Evolutionary conservation across 2,329 filamentous ascomycete species (phyloP), one percentile per base, ranked within the genome.

Genomic region (Calycina marina): DNA sequence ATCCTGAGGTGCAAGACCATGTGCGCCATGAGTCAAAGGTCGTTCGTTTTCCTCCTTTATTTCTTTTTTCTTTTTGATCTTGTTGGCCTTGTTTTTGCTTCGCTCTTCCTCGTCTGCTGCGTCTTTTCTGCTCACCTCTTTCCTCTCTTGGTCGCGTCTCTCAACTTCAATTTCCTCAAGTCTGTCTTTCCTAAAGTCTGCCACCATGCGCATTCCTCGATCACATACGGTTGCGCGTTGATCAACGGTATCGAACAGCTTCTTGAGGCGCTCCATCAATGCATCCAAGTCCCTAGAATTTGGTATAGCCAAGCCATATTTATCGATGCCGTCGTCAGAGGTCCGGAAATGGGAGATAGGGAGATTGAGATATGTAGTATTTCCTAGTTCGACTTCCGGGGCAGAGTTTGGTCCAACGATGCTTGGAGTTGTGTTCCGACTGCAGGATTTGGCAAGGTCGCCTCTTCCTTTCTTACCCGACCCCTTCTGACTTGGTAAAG

Each of bases 51-150:
- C 66, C 40, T 80, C 72, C 37, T 62, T 62, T 5, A 69, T 61
- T 14, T 77, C 80, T 57, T 84, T 85, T 52, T 80, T 75, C 61
- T 82, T 85, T 64, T 82, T 85, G 42, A 78, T 67, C 54, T 86
- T 85, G 14, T 63, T 58, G 25, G 56, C 58, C 50, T 70, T 68
- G n/a, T 42, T 44, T 47, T 70, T 49, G 16, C 54, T 56, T 51
- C 51, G 61, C 46, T 62, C 62, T 37, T 58, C 56, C 35, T 60
- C 53, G 40, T 70, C 60, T 52, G 67, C 56, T 49, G 51, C 32
- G 58, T 59, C 48, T 65, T 62, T 43, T 34, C 45, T 50, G 26
- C 42, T 22, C 18, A 43, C 41, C 15, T 45, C 47, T 28, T 51
- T 49, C 2, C 32, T 33, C 22, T 68, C 66, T 34, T 72, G 63